Conservation (phyloP, 2,329 filamentous ascomycete species). For the Ophiognomonia clavigignenti-juglandacearum region DNA sequence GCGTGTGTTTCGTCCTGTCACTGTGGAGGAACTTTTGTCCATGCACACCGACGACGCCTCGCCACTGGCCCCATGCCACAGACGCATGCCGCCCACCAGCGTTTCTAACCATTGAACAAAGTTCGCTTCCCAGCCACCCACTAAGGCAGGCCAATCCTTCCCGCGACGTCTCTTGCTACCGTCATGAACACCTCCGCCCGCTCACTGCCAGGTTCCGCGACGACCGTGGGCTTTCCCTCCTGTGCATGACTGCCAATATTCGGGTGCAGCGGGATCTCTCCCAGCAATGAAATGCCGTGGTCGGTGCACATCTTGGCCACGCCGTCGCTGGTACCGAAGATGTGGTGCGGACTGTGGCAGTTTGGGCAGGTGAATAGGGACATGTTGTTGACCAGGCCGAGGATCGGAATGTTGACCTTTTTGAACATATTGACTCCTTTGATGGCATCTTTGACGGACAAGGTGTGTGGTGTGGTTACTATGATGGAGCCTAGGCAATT, state of each 20-base stretch:
- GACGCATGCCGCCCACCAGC: too few relatives aligned
- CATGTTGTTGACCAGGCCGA: slow-evolving; percentile 94
- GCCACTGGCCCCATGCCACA: too few relatives aligned
- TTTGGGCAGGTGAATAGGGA: slow-evolving; percentile 75
- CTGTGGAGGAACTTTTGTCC: too few relatives aligned
- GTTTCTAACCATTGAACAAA: too few relatives aligned
- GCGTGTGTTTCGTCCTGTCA: too few relatives aligned
- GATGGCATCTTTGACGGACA: slow-evolving; percentile 86
- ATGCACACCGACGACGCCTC: too few relatives aligned
- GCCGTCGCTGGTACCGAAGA: slow-evolving; percentile 66
- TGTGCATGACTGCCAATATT: slow-evolving; percentile 85
- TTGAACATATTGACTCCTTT: slow-evolving; percentile 92
- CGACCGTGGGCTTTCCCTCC: slow-evolving; percentile 81
- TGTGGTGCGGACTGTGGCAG: slow-evolving; percentile 67
- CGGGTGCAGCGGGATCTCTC: slow-evolving; percentile 83
- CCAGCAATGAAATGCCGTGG: slow-evolving; percentile 73
- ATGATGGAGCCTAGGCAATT: slow-evolving; percentile 65
- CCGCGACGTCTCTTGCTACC: slow-evolving; percentile 56
- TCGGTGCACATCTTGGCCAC: slow-evolving; percentile 66
- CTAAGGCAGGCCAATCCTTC: slow-evolving; percentile 35
- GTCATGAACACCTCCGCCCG: slow-evolving; percentile 67
- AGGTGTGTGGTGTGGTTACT: slow-evolving; percentile 88
- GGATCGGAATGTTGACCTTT: slow-evolving; percentile 72
- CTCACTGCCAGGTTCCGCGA: slow-evolving; percentile 73
- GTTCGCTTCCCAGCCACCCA: too few relatives aligned